Percentiles rank a stretch among this genome's conserved stretches.
Conservation (phyloP, 2,329 filamentous ascomycete species). For the Hortaea werneckii region DNA sequence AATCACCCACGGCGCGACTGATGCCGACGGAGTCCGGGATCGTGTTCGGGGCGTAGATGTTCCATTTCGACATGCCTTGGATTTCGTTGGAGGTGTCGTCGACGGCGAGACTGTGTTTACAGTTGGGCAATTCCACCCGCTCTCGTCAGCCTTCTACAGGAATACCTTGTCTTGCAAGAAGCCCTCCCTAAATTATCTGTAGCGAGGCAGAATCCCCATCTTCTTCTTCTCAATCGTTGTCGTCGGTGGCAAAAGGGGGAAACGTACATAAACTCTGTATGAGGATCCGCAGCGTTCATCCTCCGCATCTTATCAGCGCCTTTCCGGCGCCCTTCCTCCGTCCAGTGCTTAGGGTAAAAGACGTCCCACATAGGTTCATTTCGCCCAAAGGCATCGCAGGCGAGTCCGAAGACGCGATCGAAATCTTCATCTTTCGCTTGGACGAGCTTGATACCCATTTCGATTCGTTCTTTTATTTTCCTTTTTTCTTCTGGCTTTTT, state of each 20-base stretch:
- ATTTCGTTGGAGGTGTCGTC: constrained; percentile 16
- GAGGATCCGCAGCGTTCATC: constrained; percentile 12
- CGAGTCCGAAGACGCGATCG: constrained; percentile 20
- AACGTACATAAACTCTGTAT: constrained; percentile 18
- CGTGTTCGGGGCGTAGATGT: constrained; percentile 14
- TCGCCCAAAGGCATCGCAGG: constrained; percentile 16
- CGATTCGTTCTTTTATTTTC: not conserved
- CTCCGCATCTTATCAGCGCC: constrained; percentile 17
- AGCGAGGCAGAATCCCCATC: too few species aligned
- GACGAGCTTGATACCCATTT: constrained; percentile 7
- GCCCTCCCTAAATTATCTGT: too few species aligned
- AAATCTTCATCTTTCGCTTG: constrained; percentile 22
- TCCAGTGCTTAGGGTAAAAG: constrained; percentile 18
- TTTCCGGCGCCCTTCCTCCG: constrained; percentile 12
- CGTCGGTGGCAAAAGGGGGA: too few species aligned
- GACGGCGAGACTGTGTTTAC: constrained; percentile 10
- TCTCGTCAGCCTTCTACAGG: not conserved
- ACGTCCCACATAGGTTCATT: constrained; percentile 21
- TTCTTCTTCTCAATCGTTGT: too few species aligned
- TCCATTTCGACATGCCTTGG: constrained; percentile 25
- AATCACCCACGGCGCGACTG: constrained; percentile 7
- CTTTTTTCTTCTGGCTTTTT: too few species aligned
- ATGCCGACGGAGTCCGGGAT: constrained; percentile 4
- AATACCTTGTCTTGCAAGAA: too few species aligned
- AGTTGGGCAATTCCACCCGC: not conserved